phyloP scores from a whole-genome alignment of 2,329 filamentous ascomycete species.

The Alternaria brassicicola region DNA sequence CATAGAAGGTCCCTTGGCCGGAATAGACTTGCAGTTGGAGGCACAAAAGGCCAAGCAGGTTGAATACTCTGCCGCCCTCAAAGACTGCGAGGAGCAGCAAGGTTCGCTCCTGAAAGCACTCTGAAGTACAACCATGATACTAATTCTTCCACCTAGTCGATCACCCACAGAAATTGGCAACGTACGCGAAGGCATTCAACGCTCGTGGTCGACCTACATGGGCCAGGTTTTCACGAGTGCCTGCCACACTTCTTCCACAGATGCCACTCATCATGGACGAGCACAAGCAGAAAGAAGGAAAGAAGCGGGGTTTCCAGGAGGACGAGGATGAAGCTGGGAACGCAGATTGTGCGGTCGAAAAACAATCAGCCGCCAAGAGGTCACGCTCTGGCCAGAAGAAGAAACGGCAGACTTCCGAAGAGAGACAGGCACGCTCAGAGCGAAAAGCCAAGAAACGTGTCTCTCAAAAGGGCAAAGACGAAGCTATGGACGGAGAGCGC shows the following conservation, averaged over 20 bases:
- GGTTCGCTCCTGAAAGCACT: neutral
- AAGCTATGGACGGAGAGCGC: neutral
- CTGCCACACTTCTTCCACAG: neutral
- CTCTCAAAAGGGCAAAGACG: neutral
- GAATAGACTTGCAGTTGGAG: neutral
- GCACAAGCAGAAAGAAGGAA: neutral
- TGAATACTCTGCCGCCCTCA: neutral
- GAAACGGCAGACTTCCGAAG: neutral
- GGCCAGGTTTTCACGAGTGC: neutral
- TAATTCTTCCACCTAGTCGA: neutral
- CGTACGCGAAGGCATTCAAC: neutral
- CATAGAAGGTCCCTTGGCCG: neutral
- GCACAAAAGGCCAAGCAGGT: neutral
- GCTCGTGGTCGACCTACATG: neutral
- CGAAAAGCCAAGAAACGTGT: neutral
- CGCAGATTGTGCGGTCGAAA: neutral
- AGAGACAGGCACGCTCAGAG: neutral
- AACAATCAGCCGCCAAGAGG: neutral
- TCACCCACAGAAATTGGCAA: neutral
- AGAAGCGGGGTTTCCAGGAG: neutral
- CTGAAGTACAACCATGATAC: neutral
- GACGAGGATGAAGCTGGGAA: neutral
- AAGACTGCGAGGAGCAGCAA: neutral
- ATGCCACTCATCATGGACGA: neutral
- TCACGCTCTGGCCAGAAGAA: neutral